A percentile compares a stretch with the other conserved stretches of the same genome.
phyloP scores from a whole-genome alignment of 2,329 filamentous ascomycete genomes.

The Colletotrichum sidae region DNA sequence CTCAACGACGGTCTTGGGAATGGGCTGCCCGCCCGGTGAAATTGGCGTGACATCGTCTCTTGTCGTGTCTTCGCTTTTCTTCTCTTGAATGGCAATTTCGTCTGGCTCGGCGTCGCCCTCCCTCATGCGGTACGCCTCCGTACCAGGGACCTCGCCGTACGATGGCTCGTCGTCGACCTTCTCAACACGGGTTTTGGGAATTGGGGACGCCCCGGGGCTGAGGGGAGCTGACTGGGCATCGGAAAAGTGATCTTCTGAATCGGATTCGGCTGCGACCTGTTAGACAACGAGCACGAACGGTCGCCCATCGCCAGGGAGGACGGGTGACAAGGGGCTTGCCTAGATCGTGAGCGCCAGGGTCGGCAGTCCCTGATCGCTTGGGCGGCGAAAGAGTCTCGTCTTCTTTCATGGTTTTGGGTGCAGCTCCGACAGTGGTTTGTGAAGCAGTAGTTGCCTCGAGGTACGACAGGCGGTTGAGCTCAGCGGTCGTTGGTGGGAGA shows the following conservation, averaged over 20 bases:
- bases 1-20: slow-evolving; percentile 66
- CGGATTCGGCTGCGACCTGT: slow-evolving; percentile 58
- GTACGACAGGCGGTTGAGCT: slow-evolving; percentile 13
- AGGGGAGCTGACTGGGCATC: slow-evolving; percentile 69
- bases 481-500: slow-evolving; percentile 24
- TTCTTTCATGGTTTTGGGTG: slow-evolving; percentile 43
- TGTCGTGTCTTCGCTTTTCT: slow-evolving; percentile 39
- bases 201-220: slow-evolving; percentile 60
- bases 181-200: slow-evolving; percentile 70
- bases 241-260: slow-evolving; percentile 77
- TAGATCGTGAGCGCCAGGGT: slow-evolving; percentile 71
- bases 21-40: slow-evolving; percentile 51
- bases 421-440: slow-evolving; percentile 8
- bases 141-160: slow-evolving; percentile 72
- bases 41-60: slow-evolving; percentile 38
- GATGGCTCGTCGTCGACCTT: slow-evolving; percentile 68
- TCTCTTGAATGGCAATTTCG: slow-evolving; percentile 62
- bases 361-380: slow-evolving; percentile 55
- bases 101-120: slow-evolving; percentile 70
- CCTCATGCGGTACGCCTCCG: slow-evolving; percentile 66
- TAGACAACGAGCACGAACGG: slow-evolving; percentile 37
- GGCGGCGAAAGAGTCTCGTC: slow-evolving; percentile 55
- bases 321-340: slow-evolving; percentile 51
- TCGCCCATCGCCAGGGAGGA: slow-evolving; percentile 13
- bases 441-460: slow-evolving; percentile 10